Evolutionary conservation across 2,329 filamentous ascomycete genomes (phyloP).

Genomic region (Ceratocystis cacaofunesta): DNA sequence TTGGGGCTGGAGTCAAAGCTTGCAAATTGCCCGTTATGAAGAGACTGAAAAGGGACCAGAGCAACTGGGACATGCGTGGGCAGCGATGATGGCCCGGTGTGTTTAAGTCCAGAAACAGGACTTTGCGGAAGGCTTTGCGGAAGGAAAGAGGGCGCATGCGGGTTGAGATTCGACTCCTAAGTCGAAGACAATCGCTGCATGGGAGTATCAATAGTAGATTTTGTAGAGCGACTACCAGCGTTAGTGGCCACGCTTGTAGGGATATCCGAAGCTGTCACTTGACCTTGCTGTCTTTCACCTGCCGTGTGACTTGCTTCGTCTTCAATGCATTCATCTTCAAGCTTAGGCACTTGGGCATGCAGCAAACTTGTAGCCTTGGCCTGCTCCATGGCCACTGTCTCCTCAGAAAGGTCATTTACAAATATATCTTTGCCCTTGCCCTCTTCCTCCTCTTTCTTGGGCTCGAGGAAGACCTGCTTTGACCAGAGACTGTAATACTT

Average conservation of each 20-base stretch:
- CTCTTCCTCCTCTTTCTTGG: constrained; percentile 26
- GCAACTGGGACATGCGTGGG: background rate
- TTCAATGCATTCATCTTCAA: constrained; percentile 13
- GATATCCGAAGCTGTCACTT: background rate
- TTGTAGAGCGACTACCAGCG: background rate
- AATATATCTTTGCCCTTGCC: constrained; percentile 21
- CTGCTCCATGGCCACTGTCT: constrained; percentile 25
- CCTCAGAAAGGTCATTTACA: constrained; percentile 27
- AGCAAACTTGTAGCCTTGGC: constrained; percentile 19
- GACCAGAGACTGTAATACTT: constrained; percentile 52
- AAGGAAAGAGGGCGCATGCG: constrained; percentile 40
- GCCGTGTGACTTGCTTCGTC: background rate
- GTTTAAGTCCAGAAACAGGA: background rate
- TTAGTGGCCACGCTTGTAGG: background rate
- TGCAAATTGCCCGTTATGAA: background rate
- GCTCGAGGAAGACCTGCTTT: constrained; percentile 42
- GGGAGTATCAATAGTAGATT: background rate
- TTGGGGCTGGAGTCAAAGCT: background rate
- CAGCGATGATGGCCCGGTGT: background rate
- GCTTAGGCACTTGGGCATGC: background rate
- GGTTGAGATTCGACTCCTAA: constrained; percentile 40
- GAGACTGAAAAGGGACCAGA: background rate
- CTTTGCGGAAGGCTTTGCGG: constrained; percentile 23
- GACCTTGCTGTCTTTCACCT: background rate
- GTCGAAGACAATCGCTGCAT: constrained; percentile 11